Conservation (phyloP, 2,329 filamentous ascomycete genomes). For the Passalora sequoiae region DNA sequence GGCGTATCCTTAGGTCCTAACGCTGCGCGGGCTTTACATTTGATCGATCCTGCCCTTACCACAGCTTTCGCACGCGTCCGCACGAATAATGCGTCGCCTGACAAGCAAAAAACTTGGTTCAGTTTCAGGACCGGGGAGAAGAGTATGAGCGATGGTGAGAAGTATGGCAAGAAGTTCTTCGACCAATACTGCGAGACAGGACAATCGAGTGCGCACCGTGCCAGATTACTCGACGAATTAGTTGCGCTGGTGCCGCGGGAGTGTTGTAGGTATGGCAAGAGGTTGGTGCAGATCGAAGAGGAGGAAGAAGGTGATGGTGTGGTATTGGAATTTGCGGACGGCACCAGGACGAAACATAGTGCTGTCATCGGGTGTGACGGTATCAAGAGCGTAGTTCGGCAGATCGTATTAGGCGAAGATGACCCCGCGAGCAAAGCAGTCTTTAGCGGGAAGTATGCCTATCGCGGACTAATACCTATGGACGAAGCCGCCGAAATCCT, state of each 20-base stretch:
- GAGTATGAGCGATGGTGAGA: background rate
- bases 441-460: slow-evolving; percentile 8
- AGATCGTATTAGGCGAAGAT: slow-evolving; percentile 1
- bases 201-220: background rate
- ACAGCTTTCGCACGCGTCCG: background rate
- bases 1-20: background rate
- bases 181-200: background rate
- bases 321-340: slow-evolving; percentile 3
- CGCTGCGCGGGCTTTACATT: background rate
- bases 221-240: background rate
- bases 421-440: slow-evolving; percentile 8
- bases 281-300: background rate
- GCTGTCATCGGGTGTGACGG: slow-evolving; percentile 7
- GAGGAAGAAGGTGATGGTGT: background rate
- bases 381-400: slow-evolving; percentile 6
- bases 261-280: background rate
- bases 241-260: background rate
- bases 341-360: background rate
- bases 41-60: background rate
- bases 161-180: background rate
- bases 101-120: background rate
- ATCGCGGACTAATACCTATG: slow-evolving; percentile 9
- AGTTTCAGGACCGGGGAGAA: background rate
- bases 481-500: slow-evolving; percentile 6
- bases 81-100: background rate